These are phyloP conservation scores for Trichosporon asahii DNA, from an alignment of 1,284 basidiomycete genomes.

Conservation along the genomic window DNA sequence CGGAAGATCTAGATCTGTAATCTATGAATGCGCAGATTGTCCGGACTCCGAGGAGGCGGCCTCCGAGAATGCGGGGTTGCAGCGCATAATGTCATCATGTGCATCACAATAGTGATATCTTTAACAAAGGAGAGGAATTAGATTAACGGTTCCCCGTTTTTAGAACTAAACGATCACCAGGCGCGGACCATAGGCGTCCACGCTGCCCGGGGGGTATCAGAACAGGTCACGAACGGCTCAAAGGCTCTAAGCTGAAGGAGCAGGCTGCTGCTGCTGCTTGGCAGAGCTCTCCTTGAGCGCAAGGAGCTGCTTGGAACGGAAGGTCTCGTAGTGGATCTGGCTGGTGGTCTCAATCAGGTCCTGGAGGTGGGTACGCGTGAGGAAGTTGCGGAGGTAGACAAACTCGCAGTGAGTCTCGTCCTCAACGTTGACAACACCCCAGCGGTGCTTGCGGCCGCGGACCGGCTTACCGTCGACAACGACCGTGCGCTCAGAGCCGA, in stretches of 20 bases:
- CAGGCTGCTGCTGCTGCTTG: slow-evolving; percentile 36
- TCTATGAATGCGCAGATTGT: neutral
- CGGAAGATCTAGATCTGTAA: neutral
- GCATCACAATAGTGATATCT: slow-evolving; percentile 12
- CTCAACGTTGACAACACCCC: slow-evolving; percentile 98
- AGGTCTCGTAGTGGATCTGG: slow-evolving; percentile 98
- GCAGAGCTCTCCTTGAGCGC: slow-evolving; percentile 52
- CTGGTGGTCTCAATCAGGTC: slow-evolving; percentile 98
- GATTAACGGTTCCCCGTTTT: slow-evolving; percentile 7
- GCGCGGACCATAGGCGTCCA: slow-evolving; percentile 8
- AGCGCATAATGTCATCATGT: slow-evolving; percentile 12
- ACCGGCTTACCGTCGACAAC: slow-evolving; percentile 94
- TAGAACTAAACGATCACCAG: slow-evolving; percentile 8
- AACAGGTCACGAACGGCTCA: neutral
- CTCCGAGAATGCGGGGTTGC: neutral
- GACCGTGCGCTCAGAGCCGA: slow-evolving; percentile 90
- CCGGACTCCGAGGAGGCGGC: neutral
- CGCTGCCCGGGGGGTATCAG: slow-evolving; percentile 8
- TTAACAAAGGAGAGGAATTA: slow-evolving; percentile 3
- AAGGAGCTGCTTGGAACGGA: slow-evolving; percentile 85
- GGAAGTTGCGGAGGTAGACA: slow-evolving; percentile 92
- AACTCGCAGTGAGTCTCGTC: slow-evolving; percentile 98
- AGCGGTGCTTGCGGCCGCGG: slow-evolving; percentile 92
- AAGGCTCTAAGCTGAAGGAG: neutral
- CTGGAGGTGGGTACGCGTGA: slow-evolving; percentile 86